Base-by-base conservation (phyloP, 768 basidiomycete species). In the Pleurotus eryngii region DNA sequence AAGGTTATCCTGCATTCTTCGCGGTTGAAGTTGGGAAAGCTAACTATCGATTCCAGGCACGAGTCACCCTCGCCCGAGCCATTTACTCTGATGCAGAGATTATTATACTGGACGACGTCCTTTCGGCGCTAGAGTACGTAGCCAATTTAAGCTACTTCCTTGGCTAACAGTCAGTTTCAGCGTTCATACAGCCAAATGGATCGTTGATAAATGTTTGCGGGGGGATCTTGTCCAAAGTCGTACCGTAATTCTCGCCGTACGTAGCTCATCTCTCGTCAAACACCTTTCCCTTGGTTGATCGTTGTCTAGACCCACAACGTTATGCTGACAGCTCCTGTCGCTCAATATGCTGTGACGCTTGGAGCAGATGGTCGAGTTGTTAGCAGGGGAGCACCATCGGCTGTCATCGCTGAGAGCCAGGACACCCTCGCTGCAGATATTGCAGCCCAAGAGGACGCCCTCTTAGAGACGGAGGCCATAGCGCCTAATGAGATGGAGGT, bases 181-280 rank as follows among this genome's bases (percentile, higher is more conserved):
- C 65, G 87, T 85, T 1, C 85, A 87, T 62, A 94, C 92, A 0
- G 89, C 93, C 0, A 84, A 87, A 61, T 89, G 91, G 71, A 81
- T 98, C 46, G 88, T 87, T 64, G 76, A 84, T 17, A 77, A 92
- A 54, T 95, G 92, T 63, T 75, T 98, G 18, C 77, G 81, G 60
- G 94, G 95, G 6, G 85, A 89, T 47, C 74, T 97, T 42, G 78
- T 94, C 67, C 70, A 74, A n/a, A 86, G 83, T 15, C 80, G 95
- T 47, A 97, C 95, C 0, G 74, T 96, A 49, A 78, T 98, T 46
- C 78, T 98, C 20, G 94, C 97, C 46, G 83, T 83, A 60, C 55
- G 78, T 68, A 3, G 5, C 27, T 14, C 24, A 35, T 35, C 8
- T 35, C 11, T 11, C 30, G 30, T 35, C 11, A 1, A 35, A 35